Percentiles rank a stretch among this genome's conserved stretches.
Conservation (phyloP, 208 protist genomes). For the Wallacemonas rigidus region DNA sequence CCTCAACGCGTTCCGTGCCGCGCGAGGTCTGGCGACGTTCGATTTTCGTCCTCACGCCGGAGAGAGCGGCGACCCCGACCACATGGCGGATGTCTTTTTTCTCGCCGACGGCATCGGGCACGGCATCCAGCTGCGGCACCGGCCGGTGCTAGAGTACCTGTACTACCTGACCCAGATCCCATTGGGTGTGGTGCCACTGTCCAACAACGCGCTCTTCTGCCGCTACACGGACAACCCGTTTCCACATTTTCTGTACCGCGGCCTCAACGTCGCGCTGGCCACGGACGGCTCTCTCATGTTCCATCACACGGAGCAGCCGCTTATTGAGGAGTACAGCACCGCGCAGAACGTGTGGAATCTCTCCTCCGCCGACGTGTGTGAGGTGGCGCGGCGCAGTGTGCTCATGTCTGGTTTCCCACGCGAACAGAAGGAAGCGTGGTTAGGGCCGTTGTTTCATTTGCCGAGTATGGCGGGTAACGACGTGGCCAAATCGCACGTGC, state of each 20-base stretch:
- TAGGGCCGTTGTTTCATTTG: constrained; percentile 68
- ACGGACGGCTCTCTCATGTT: constrained; percentile 95
- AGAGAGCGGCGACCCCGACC: constrained; percentile 92
- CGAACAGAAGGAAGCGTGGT: constrained; percentile 62
- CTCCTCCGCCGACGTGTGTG: constrained; percentile 77
- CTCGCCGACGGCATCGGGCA: constrained; percentile 94
- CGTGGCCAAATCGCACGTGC: constrained; percentile 91
- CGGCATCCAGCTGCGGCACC: constrained; percentile 94
- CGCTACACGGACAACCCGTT: constrained; percentile 96
- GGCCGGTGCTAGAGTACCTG: constrained; percentile 96
- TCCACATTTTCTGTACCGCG: constrained; percentile 90
- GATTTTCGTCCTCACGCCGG: constrained; percentile 96
- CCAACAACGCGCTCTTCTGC: constrained; percentile 98
- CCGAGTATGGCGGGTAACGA: constrained; percentile 87
- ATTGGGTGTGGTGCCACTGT: constrained; percentile 97
- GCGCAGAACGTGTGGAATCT: constrained; percentile 86
- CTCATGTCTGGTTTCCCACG: constrained; percentile 76
- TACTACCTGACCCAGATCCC: constrained; percentile 98
- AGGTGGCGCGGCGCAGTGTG: constrained; percentile 84
- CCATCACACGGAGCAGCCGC: constrained; percentile 95
- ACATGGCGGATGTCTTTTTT: constrained; percentile 87
- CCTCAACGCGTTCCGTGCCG: constrained; percentile 94
- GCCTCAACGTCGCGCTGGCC: constrained; percentile 96
- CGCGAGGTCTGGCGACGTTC: constrained; percentile 92
- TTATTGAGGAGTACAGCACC: constrained; percentile 92